phyloP scores from a whole-genome alignment of 371 early-diverging fungal genomes.

The Mucor lusitanicus region DNA sequence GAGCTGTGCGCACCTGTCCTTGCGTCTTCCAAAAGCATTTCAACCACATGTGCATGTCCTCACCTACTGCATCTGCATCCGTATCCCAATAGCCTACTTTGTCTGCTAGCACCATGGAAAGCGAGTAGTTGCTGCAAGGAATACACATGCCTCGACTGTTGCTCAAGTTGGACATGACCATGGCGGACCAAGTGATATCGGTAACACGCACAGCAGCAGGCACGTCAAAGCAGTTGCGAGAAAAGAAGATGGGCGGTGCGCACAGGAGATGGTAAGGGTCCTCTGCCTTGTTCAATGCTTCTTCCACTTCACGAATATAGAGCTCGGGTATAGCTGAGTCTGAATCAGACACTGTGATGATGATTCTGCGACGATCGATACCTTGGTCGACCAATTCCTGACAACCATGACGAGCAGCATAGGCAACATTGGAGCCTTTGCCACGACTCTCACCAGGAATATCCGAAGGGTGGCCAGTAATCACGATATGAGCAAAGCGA shows the following conservation, averaged over 20 bases:
- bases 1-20: conserved; percentile 63
- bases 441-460: conserved; percentile 74
- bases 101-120: conserved; percentile 70
- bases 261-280: conserved; percentile 57
- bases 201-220: conserved; percentile 76
- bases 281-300: conserved; percentile 35
- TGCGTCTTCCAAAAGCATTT: conserved; percentile 79
- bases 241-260: conserved; percentile 77
- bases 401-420: conserved; percentile 58
- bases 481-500: conserved; percentile 44
- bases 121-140: conserved; percentile 78
- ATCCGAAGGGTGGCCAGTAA: conserved; percentile 69
- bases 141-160: conserved; percentile 64
- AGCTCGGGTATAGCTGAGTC: conserved; percentile 52
- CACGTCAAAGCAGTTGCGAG: conserved; percentile 73
- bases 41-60: conserved; percentile 87
- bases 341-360: conserved; percentile 61
- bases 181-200: conserved; percentile 80
- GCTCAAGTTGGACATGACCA: conserved; percentile 77
- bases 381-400: conserved; percentile 23
- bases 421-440: conserved; percentile 74
- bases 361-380: conserved; percentile 49
- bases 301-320: conserved; percentile 44
- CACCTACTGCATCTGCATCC: conserved; percentile 78
- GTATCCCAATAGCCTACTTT: conserved; percentile 81